A percentile compares a stretch with the other conserved stretches of the same genome.
These are phyloP conservation scores for Vigna reflexopilosa DNA, from an alignment of 306 rosid species.

Conservation along the genomic window DNA sequence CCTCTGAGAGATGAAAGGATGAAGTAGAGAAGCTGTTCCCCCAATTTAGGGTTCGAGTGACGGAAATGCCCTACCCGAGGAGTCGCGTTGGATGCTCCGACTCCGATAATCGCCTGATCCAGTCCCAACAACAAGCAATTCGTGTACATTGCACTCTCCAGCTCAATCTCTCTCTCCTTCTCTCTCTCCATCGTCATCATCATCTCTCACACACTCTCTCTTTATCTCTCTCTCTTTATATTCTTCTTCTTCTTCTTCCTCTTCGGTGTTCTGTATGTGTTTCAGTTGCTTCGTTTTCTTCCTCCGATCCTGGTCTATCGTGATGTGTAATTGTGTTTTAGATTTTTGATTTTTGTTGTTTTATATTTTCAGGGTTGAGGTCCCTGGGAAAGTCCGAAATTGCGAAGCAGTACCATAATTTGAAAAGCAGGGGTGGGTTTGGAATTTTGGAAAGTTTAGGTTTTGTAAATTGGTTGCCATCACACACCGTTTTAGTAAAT, in stretches of 20 bases:
- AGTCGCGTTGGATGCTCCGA: conserved; percentile 77
- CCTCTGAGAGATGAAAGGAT: conserved; percentile 94
- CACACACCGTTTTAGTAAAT: neutral
- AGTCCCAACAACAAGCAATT: conserved; percentile 93
- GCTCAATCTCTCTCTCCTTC: conserved; percentile 98
- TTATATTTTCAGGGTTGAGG: conserved; percentile 39
- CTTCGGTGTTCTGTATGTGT: neutral
- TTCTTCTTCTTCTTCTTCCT: neutral
- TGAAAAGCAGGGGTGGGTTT: conserved; percentile 40
- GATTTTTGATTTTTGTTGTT: neutral
- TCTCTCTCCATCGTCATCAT: conserved; percentile 99
- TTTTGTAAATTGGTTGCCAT: neutral
- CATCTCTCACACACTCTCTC: conserved; percentile 37
- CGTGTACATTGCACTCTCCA: conserved; percentile 99
- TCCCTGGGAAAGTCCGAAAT: conserved; percentile 42
- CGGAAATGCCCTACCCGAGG: conserved; percentile 98
- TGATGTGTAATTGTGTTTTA: neutral
- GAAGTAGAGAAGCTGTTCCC: conserved; percentile 97
- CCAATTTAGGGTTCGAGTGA: conserved; percentile 96
- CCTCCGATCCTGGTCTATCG: conserved; percentile 44
- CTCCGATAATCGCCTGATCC: conserved; percentile 95
- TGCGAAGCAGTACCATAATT: conserved; percentile 43
- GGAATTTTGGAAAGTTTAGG: conserved; percentile 5
- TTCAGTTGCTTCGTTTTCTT: conserved; percentile 37
- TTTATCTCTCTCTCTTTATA: conserved; percentile 1